Evolutionary conservation across 768 basidiomycete genomes (phyloP).

Genomic region (Russula brevipes): DNA sequence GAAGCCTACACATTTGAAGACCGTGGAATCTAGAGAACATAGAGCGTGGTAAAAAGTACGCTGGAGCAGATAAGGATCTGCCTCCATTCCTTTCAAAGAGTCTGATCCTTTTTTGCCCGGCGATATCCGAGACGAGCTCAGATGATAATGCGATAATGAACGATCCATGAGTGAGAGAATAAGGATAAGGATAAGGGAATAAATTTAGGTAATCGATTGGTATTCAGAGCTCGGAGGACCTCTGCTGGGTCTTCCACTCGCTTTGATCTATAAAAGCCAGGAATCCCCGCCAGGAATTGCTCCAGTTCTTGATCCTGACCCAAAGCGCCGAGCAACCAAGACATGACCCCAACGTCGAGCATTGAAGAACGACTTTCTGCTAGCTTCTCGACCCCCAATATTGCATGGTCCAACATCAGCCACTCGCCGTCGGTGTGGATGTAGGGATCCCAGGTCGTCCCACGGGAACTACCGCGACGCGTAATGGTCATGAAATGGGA

Average conservation of each 20-base stretch:
- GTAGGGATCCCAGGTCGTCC: neutral
- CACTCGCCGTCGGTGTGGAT: neutral
- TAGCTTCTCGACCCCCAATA: constrained; percentile 2
- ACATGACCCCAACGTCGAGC: constrained; percentile 3
- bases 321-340: neutral
- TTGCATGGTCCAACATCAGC: neutral
- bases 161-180: constrained; percentile 11
- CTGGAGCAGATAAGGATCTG: constrained; percentile 4
- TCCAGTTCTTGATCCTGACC: constrained; percentile 6
- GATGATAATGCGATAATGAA: constrained; percentile 7
- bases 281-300: constrained; percentile 9
- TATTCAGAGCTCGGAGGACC: neutral
- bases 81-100: neutral
- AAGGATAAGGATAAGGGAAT: too few relatives aligned
- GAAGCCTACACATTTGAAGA: constrained; percentile 9
- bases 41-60: constrained; percentile 10
- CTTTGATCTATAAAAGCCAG: constrained; percentile 10
- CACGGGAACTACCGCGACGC: neutral
- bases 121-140: neutral
- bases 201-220: neutral
- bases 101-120: neutral
- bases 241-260: constrained; percentile 1
- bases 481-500: neutral
- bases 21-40: neutral
- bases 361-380: neutral